Evolutionary conservation across 2,329 filamentous ascomycete species (phyloP), one percentile per base, ranked within the genome.

Genomic region (Dothideomycetes sp.): DNA sequence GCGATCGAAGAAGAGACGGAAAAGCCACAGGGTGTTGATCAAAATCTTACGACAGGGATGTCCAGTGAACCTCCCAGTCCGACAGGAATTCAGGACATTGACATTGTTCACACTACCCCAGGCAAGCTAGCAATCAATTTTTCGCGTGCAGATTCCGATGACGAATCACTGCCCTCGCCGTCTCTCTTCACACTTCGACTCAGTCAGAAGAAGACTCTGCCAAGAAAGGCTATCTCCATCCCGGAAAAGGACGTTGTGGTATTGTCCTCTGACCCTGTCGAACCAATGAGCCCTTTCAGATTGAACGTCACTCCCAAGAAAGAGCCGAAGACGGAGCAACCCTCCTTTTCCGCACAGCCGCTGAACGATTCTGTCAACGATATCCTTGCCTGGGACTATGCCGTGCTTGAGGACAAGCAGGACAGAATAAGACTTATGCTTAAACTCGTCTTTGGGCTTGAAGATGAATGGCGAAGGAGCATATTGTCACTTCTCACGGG

Each of bases 401-500:
- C 47, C 3, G 41, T 57, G 1, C 52, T 73, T 4, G 49, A 61
- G 25, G 53, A 58, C 7, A 52, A 55, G 2, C 30, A 46, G 7
- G 67, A 74, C 45, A 56, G 67, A 9, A 61, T 18, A 47, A 45
- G 17, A 3, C 33, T 56, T 2, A 30, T 45, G 18, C 31, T 27
- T 24, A 28, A 36, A 16, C 16, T 39, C 8, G 29, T 13, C n/a
- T 34, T n/a, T 13, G 6, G 16, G 9, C 17, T 39, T 2, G 9
- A 20, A 9, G n/a, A 29, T 5, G 23, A 18, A 12, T 32, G 11
- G n/a, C 18, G 39, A 11, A 33, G 36, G 10, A 15, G 16, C 15
- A 18, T 42, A n/a, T 12, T 19, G 2, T 16, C 11, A 24, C 18
- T 64, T 44, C 64, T 73, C 24, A 69, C 63, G 49, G 60, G 59